Conservation (phyloP, 2,329 filamentous ascomycete species). For the Clonostachys byssicola region DNA sequence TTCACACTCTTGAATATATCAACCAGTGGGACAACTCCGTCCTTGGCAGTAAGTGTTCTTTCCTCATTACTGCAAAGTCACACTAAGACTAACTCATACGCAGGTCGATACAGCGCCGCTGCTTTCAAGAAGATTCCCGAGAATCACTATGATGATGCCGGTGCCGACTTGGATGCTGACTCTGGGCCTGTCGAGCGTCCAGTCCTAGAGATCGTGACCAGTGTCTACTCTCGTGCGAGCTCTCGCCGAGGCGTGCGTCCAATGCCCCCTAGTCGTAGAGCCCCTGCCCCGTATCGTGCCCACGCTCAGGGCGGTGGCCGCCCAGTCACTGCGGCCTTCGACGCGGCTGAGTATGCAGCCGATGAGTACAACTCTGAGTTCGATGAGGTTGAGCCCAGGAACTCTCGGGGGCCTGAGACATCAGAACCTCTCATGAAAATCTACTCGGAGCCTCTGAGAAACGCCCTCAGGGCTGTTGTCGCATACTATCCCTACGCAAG, state of each 20-base stretch:
- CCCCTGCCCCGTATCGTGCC: too few species aligned
- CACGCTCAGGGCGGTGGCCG: too few species aligned
- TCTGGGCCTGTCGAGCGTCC: slow-evolving; percentile 16
- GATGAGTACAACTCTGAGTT: not conserved
- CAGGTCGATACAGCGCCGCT: slow-evolving; percentile 29
- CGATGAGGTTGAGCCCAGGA: slow-evolving; percentile 8
- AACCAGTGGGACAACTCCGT: slow-evolving; percentile 19
- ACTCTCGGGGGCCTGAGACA: slow-evolving; percentile 10
- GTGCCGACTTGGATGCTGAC: slow-evolving; percentile 9
- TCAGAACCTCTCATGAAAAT: slow-evolving; percentile 32
- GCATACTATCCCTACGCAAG: slow-evolving; percentile 39
- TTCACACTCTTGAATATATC: slow-evolving; percentile 35
- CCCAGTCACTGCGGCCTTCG: too few species aligned
- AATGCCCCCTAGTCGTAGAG: not conserved
- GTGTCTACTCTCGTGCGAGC: slow-evolving; percentile 17
- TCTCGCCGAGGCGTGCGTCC: not conserved
- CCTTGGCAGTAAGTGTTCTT: slow-evolving; percentile 24
- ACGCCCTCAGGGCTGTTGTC: slow-evolving; percentile 41
- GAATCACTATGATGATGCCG: slow-evolving; percentile 13
- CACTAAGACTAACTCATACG: slow-evolving; percentile 6
- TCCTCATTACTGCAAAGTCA: not conserved
- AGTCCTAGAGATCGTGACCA: slow-evolving; percentile 38
- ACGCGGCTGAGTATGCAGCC: too few species aligned
- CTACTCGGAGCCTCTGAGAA: slow-evolving; percentile 37
- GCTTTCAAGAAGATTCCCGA: slow-evolving; percentile 27